phyloP scores from a whole-genome alignment of 1,139 yeast genomes.

The Yarrowia galli region DNA sequence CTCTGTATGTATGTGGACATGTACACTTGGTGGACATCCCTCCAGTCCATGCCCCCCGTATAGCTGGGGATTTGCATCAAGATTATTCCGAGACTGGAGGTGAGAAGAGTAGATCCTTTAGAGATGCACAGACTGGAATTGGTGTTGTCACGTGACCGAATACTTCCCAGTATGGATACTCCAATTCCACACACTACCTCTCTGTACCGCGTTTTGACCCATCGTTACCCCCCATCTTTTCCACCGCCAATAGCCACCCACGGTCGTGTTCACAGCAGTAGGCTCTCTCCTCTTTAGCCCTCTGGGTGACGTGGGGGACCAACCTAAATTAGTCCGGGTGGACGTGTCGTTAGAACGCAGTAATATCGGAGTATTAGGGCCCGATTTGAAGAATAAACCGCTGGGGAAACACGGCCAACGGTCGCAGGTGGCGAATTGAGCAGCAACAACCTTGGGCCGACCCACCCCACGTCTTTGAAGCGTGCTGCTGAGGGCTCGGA shows the following conservation, averaged over 20 bases:
- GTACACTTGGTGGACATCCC: no score
- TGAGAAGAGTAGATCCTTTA: background rate
- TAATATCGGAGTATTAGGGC: background rate
- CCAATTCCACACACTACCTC: no score
- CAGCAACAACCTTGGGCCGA: background rate
- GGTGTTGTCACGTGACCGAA: background rate
- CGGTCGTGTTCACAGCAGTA: background rate
- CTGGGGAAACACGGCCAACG: no score
- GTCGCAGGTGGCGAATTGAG: background rate
- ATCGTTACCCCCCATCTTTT: constrained; percentile 8
- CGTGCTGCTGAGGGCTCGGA: constrained; percentile 14
- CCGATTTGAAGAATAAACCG: background rate
- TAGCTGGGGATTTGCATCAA: background rate
- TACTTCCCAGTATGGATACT: no score
- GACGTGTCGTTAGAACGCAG: constrained; percentile 7
- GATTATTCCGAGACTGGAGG: background rate
- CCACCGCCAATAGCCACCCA: constrained; percentile 28
- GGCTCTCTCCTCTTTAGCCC: constrained; percentile 11
- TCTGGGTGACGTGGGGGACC: constrained; percentile 37
- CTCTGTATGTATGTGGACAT: background rate
- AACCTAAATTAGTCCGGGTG: constrained; percentile 35
- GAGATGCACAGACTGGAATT: background rate
- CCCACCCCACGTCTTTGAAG: background rate
- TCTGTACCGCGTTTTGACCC: no score
- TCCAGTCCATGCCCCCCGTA: background rate